Base-by-base conservation (phyloP, 2,329 filamentous ascomycete species). In the Stemphylium beticola region DNA sequence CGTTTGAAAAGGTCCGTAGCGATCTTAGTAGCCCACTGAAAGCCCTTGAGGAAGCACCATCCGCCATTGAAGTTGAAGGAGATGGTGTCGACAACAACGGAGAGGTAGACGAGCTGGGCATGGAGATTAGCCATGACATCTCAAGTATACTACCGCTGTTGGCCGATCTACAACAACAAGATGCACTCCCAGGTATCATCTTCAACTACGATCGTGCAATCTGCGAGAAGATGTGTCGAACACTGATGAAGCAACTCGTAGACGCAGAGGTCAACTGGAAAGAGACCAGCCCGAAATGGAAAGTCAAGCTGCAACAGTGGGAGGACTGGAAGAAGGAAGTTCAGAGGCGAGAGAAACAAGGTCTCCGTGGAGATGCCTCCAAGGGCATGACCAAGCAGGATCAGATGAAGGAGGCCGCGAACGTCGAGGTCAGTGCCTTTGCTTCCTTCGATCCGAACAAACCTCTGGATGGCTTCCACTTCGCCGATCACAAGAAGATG, bases 201-300 rank as follows among this genome's bases (percentile, higher is more conserved):
- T 93, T 93, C 78, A 90, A 91, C 67, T 93, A 90, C 62, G 87
- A 92, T 60, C 85, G 89, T 42, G 72, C 73, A 1, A 73, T 77
- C 26, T 93, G 90, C 64, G 89, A 92, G 71, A 70, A 73, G 9
- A 82, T 89, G 24, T 82, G 84, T 22, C 62, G 71, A 20, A 65
- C 74, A 0, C 63, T 92, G 0, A 69, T 87, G 1, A 62, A 72
- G 0, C 78, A 85, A 53, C 76, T 92, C 0, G 68, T 81, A 44
- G 66, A 77, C 1, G 81, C 83, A 0, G 88, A 91, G 64, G 60
- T 75, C 0, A 62, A 68, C 7, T 89, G 83, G 78, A 86, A 87
- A 64, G 76, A 83, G 43, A 78, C 77, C 0, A 84, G 82, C 51
- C 71, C 81, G 0, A 77, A 79, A 22, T 92, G 89, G 89, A 80